Evolutionary conservation across 2,329 filamentous ascomycete genomes (phyloP), one percentile per base, ranked within the genome.

Genomic region (Dendryphion nanum): DNA sequence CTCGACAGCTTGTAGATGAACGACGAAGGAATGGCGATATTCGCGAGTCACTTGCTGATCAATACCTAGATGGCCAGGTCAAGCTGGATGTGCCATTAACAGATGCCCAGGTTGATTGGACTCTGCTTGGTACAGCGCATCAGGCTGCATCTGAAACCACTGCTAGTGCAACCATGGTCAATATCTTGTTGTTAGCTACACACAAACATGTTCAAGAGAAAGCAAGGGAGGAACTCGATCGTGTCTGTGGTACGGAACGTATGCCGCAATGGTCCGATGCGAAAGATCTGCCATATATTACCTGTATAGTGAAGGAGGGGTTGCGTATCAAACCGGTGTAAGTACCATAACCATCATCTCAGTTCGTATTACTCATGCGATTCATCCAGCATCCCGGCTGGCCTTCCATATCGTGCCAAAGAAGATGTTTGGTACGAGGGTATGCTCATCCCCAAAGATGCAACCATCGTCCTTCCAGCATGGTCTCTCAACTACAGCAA

Each of bases 401-500:
- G 41, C 14, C 16, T 48, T 12, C 35, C 42, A 3, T 38, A 48
- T 15, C 28, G 39, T 4, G 35, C 29, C 3, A 31, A 15, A 12
- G 36, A 33, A 32, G 50, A 54, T 29, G 43, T 47, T 28, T 46
- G 37, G 39, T 44, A 46, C 32, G 38, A 50, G 13, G 50, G 46
- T 30, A 44, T 47, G 37, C 36, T 47, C 10, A 42, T 53, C 13
- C 50, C 50, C 19, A 51, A 52, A 38, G 42, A 49, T 17, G 35
- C 46, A 12, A 39, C 38, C 7, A 45, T 59, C 18, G 47, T 58
- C 16, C 48, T 56, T n/a, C 45, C 55, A 16, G 50, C 45, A 5
- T 40, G 30, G 18, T 29, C 41, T 1, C 14, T 51, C 5, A 41
- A 51, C 23, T 30, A 40, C 12, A 33, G 17, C 19, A 21, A 38